Evolutionary conservation across 176 grass and related monocot genomes (phyloP), one percentile per base, ranked within the genome.

Genomic region (Neostapfia colusana): DNA sequence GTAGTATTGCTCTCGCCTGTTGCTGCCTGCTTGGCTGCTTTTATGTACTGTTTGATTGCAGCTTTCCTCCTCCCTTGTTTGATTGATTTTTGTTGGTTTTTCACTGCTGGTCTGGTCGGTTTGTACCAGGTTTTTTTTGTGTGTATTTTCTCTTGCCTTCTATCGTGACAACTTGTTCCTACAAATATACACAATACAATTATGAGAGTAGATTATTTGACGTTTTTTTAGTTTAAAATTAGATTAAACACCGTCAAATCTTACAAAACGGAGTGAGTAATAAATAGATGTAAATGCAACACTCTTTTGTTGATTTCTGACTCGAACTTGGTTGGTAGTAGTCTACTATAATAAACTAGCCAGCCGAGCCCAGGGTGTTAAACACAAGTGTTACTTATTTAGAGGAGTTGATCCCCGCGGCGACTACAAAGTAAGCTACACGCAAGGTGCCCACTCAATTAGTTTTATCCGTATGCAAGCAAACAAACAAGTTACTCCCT

Each of bases 11-110:
- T 77, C 63, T 56, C 8, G 55, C 43, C 7, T 45, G 39, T n/a
- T 18, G 17, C 58, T 63, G 70, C 65, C 76, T 67, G 26, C 40
- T 80, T 63, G 70, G 53, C 76, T 67, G 26, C 40, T 80, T 70
- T 74, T 81, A 69, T 82, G 44, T 80, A 61, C 77, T 76, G 74
- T 70, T 82, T 89, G 82, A 67, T 50, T 60, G 72, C 81, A 55
- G 80, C 70, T 56, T 38, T 66, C 58, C 58, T 62, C 58, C 21
- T 4, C 58, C 26, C 7, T 8, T 54, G 18, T 21, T 54, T n/a
- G 20, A 54, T 37, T 37, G 2, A 4, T 79, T 56, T 28, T 58
- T 28, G 51, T 10, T 65, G 23, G 0, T 39, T 49, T 78, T 78
- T 66, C 6, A 36, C 61, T 53, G 27, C 23, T 43, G 14, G 18